Evolutionary conservation across 441 rosid species (phyloP).

Genomic region (Populus trichocarpa): DNA sequence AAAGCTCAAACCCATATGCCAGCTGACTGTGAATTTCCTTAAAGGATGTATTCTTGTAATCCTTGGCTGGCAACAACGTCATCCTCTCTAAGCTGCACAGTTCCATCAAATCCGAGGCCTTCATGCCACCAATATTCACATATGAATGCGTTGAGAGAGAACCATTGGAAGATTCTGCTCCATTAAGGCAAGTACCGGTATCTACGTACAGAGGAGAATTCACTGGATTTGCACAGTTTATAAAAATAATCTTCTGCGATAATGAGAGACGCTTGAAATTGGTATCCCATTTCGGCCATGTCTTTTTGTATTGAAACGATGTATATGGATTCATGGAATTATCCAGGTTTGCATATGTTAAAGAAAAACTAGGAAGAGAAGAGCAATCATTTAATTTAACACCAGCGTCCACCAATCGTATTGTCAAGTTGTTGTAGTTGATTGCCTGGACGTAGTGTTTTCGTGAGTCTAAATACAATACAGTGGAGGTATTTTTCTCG

Average conservation of each 20-base stretch:
- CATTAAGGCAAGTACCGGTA: not conserved
- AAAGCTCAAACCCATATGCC: slow-evolving; percentile 5
- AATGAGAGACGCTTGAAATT: accelerated
- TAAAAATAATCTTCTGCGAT: not conserved
- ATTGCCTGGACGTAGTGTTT: not conserved
- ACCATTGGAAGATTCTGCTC: not conserved
- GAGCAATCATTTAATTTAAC: slow-evolving; percentile 1
- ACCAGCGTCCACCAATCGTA: not conserved
- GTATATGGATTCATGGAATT: not conserved
- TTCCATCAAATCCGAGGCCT: not conserved
- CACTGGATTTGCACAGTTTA: not conserved
- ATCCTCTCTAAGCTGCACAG: not conserved
- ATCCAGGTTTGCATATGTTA: not conserved
- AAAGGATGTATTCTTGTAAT: not conserved
- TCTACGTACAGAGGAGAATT: not conserved
- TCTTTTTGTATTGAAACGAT: not conserved
- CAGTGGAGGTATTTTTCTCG: not conserved
- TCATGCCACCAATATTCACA: not conserved
- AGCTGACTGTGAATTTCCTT: not conserved
- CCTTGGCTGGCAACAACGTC: not conserved
- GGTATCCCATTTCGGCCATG: not conserved
- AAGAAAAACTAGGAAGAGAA: not conserved
- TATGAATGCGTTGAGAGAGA: not conserved
- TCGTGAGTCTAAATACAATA: not conserved
- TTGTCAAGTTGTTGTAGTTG: not conserved